phyloP scores from a whole-genome alignment of 2,329 filamentous ascomycete species.

The Colletotrichum sp. region DNA sequence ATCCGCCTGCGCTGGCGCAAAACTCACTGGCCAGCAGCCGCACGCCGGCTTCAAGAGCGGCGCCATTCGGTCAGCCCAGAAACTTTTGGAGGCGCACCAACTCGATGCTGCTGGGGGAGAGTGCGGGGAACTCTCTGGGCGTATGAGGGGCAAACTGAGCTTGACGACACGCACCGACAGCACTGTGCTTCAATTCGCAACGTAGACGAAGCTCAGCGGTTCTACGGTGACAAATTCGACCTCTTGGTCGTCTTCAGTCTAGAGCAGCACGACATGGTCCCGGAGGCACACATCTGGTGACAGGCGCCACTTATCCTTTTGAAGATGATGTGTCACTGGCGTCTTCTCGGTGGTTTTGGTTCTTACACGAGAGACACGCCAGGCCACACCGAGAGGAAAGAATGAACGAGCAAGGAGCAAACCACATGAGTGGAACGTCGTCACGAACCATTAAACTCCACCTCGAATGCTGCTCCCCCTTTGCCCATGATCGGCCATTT shows the following conservation, averaged over 20 bases:
- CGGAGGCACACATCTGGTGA: not conserved
- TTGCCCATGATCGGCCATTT: not conserved
- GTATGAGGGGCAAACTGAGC: constrained; percentile 11
- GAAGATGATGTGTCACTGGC: not conserved
- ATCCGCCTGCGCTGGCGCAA: constrained; percentile 5
- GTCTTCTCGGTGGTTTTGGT: not conserved
- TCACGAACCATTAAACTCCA: not conserved
- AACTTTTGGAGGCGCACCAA: not conserved
- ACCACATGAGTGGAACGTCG: not conserved
- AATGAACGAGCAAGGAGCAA: not conserved
- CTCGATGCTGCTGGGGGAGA: not conserved
- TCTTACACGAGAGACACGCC: not conserved
- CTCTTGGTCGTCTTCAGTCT: not conserved
- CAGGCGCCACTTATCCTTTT: not conserved
- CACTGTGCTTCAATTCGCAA: not conserved
- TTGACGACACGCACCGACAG: not conserved
- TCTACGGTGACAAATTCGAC: not conserved
- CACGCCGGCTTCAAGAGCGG: not conserved
- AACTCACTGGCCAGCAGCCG: not conserved
- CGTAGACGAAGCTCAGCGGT: not conserved
- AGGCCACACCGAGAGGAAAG: not conserved
- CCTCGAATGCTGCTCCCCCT: not conserved
- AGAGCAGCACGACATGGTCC: not conserved
- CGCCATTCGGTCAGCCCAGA: constrained; percentile 15
- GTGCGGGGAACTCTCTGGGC: constrained; percentile 14